These are phyloP conservation scores for Eucommia ulmoides DNA, from an alignment of 257 asterid species.

Conservation along the genomic window DNA sequence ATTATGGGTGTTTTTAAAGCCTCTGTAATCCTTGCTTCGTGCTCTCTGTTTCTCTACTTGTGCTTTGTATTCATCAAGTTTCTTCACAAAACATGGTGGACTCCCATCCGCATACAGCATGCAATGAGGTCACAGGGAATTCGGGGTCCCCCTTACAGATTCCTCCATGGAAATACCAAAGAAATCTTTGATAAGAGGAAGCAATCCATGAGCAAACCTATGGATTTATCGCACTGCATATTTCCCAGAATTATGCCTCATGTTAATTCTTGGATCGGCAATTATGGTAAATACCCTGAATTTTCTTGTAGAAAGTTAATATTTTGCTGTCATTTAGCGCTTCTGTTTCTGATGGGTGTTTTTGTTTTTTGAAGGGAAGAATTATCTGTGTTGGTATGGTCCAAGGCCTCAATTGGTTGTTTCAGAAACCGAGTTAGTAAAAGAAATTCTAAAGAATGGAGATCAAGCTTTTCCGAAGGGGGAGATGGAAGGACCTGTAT, in stretches of 20 bases:
- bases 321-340: too few relatives aligned
- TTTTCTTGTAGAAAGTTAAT: too few relatives aligned
- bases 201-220: background rate
- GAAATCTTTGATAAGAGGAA: background rate
- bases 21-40: background rate
- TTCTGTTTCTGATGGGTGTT: too few relatives aligned
- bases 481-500: background rate
- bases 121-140: slow-evolving; percentile 1
- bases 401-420: slow-evolving; percentile 28
- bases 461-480: slow-evolving; percentile 20
- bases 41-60: background rate
- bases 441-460: slow-evolving; percentile 36
- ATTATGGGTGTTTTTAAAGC: background rate
- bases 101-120: background rate
- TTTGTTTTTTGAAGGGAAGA: too few relatives aligned
- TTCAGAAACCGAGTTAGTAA: slow-evolving; percentile 38
- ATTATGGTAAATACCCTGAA: background rate
- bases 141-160: background rate
- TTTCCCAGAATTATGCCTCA: background rate
- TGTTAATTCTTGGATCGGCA: background rate
- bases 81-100: background rate
- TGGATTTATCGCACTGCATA: background rate
- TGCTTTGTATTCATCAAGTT: background rate
- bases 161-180: background rate
- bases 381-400: slow-evolving; percentile 35